Evolutionary conservation across 148 eudicot genomes (phyloP), one percentile per base, ranked within the genome.

Genomic region (Heliamphora exappendiculata): DNA sequence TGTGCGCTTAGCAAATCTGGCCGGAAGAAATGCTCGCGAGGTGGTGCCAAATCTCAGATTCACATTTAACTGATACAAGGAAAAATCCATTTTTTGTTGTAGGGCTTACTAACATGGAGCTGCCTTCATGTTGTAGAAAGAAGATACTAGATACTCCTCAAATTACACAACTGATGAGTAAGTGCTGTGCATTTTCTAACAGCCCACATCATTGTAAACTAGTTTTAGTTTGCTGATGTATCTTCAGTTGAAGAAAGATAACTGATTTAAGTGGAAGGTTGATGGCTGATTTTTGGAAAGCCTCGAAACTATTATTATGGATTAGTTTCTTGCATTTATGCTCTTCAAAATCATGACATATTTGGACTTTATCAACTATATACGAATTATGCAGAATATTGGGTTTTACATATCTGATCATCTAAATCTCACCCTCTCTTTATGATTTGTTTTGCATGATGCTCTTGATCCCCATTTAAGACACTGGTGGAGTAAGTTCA

Each of bases 1-100:
- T 94, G 98, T 62, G 86, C 86, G 14, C 95, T 94, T 19, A 75
- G 67, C 70, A 90, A 86, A 86, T 80, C 74, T 11, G 87, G 93
- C 55, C 81, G 85, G 24, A 83, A 75, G 80, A 91, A 88, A 81
- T 91, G 98, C 71, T 86, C 91, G 24, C 95, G 90, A 22, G 82
- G 80, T 26, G 82, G 84, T 65, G 75, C 85, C 10, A 83, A 85
- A 76, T 82, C 84, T 17, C 70, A 72, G 42, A 6, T 29, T 34
- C 70, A 31, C 58, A 64, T 12, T 63, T 75, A 49, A 33, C 5
- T 4, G 7, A 20, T 16, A n/a, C n/a, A n/a, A n/a, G n/a, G n/a
- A 41, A 29, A n/a, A 24, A 47, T 14, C 34, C 28, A 26, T 22
- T 22, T 19, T 39, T 22, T 50, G n/a, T 68, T 41, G 13, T 24